Percentiles rank a stretch among this genome's conserved stretches.
phyloP scores from a whole-genome alignment of 441 rosid genomes.

The Cnidoscolus chayamansa region DNA sequence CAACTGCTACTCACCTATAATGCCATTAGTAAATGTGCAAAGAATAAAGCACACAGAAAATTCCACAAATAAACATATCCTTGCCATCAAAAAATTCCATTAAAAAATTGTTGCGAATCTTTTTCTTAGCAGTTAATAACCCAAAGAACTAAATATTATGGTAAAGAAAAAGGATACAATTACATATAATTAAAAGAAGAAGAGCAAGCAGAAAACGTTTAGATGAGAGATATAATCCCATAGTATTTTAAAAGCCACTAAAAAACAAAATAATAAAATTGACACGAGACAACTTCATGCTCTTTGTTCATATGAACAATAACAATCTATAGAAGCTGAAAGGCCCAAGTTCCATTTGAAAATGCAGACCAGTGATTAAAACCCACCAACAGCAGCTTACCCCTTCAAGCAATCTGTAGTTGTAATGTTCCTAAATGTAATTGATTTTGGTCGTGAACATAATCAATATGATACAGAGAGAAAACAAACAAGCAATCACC shows the following conservation, averaged over 20 bases:
- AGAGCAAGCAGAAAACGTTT: neutral
- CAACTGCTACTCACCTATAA: neutral
- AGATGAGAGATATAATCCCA: slow-evolving; percentile 4
- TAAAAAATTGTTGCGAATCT: neutral
- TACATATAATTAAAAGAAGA: neutral
- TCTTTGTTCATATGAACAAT: neutral
- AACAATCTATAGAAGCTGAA: neutral
- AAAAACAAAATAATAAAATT: slow-evolving; percentile 23
- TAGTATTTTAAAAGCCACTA: neutral
- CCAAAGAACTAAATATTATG: slow-evolving; percentile 12
- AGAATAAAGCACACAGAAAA: neutral
- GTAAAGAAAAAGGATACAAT: neutral
- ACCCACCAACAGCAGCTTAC: slow-evolving; percentile 1
- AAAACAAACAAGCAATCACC: slow-evolving; percentile 37
- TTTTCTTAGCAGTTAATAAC: neutral
- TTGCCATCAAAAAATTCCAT: slow-evolving; percentile 36
- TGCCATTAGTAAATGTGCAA: slow-evolving; percentile 24
- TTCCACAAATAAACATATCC: too few species aligned
- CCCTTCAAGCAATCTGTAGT: neutral
- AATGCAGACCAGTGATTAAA: neutral
- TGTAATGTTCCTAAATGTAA: neutral
- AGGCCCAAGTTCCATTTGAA: neutral
- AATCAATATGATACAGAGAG: neutral
- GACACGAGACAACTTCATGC: neutral
- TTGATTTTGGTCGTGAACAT: neutral